A percentile compares a stretch with the other conserved stretches of the same genome.
Conservation (phyloP, 768 basidiomycete species). For the Mycena vitilis region DNA sequence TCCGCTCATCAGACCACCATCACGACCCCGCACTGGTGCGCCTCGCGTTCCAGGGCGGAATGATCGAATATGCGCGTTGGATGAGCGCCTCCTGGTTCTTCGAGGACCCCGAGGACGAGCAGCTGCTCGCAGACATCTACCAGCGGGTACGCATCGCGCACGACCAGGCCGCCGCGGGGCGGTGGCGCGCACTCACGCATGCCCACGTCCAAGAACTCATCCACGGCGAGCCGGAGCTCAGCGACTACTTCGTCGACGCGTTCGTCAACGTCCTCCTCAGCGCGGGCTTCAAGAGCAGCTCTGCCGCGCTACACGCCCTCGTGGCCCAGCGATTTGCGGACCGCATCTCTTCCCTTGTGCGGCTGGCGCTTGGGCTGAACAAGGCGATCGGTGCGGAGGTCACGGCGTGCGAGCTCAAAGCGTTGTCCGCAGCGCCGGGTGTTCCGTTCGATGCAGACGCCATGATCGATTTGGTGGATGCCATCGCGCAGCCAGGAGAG, state of each 20-base stretch:
- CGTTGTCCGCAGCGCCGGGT: conserved; percentile 57
- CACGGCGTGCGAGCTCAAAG: conserved; percentile 67
- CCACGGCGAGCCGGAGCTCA: conserved; percentile 47
- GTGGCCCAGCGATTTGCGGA: conserved; percentile 57
- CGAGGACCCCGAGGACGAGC: conserved; percentile 60
- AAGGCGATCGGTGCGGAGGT: conserved; percentile 70
- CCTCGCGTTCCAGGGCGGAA: conserved; percentile 57
- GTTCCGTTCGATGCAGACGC: conserved; percentile 50
- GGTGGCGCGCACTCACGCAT: conserved; percentile 68
- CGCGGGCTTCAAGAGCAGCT: conserved; percentile 46
- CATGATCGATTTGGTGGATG: conserved; percentile 52
- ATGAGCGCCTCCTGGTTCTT: conserved; percentile 64
- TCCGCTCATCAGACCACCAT: conserved; percentile 52
- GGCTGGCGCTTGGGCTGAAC: conserved; percentile 61
- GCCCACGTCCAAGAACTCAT: conserved; percentile 56
- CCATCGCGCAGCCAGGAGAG: conserved; percentile 40
- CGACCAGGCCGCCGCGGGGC: conserved; percentile 62
- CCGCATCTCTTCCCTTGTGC: conserved; percentile 55
- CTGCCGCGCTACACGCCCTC: conserved; percentile 49
- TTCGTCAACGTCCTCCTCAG: conserved; percentile 58
- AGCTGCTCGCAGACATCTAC: conserved; percentile 57
- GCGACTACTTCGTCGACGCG: conserved; percentile 51
- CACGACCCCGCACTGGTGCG: conserved; percentile 56
- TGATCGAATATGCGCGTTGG: conserved; percentile 62
- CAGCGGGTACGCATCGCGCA: conserved; percentile 56